Percentiles rank a stretch among this genome's conserved stretches.
Conservation (phyloP, 1,284 basidiomycete genomes). For the Cutaneotrichosporon sp. region DNA sequence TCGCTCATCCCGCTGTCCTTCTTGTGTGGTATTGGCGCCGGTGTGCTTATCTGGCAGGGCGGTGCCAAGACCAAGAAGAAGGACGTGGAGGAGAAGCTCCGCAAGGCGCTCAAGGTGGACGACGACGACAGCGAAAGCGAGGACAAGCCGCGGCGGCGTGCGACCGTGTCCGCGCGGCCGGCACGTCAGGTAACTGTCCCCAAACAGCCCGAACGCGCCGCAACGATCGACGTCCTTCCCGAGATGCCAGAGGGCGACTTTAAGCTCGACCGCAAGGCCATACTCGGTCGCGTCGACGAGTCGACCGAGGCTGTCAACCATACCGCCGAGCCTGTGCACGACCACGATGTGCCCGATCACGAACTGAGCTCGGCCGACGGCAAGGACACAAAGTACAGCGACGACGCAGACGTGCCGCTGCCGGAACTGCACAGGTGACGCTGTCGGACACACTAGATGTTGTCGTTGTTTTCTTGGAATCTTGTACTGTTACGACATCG, state of each 20-base stretch:
- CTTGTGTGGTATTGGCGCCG: slow-evolving; percentile 73
- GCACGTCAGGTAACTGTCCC: not conserved
- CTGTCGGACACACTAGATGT: not conserved
- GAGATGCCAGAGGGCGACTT: not conserved
- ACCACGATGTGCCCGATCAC: not conserved
- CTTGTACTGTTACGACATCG: too few species aligned
- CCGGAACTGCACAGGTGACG: not conserved
- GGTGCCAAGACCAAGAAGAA: slow-evolving; percentile 69
- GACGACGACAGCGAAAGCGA: slow-evolving; percentile 4
- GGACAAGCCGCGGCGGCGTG: slow-evolving; percentile 8
- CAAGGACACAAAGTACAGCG: not conserved
- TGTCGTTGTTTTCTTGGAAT: not conserved
- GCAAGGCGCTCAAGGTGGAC: slow-evolving; percentile 58
- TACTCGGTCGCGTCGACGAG: slow-evolving; percentile 1
- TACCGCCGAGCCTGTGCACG: not conserved
- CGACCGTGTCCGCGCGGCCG: slow-evolving; percentile 2
- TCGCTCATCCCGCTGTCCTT: slow-evolving; percentile 70
- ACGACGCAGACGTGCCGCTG: not conserved
- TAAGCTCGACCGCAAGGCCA: not conserved
- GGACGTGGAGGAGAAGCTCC: slow-evolving; percentile 61
- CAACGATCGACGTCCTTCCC: not conserved
- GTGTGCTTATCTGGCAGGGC: slow-evolving; percentile 71
- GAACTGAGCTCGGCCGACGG: not conserved
- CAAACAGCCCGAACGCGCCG: not conserved
- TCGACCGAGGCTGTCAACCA: not conserved